Conservation (phyloP, 805 yeast species). For the Wickerhamomyces ciferrii region DNA sequence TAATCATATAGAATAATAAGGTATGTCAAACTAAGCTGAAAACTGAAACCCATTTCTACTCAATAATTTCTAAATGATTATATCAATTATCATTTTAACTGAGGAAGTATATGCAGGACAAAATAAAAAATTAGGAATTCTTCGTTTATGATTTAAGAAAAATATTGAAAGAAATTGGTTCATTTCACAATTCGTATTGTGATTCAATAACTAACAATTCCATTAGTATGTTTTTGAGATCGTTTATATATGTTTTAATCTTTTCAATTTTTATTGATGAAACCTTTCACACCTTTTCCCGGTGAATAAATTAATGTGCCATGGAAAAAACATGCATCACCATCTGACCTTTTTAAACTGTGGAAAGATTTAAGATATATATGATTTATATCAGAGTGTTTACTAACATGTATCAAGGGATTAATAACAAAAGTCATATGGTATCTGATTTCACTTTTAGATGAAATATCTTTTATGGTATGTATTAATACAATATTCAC, state of each 20-base stretch:
- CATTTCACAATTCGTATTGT: no score
- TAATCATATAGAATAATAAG: background rate
- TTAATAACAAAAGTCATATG: background rate
- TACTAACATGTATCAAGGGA: slow-evolving; percentile 1
- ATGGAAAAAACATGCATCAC: slow-evolving; percentile 93
- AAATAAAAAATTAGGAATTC: slow-evolving; percentile 58
- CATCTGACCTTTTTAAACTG: slow-evolving; percentile 58
- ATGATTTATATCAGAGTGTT: background rate
- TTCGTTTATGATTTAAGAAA: slow-evolving; percentile 59
- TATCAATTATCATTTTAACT: slow-evolving; percentile 35
- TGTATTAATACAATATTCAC: background rate
- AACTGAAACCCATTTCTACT: background rate
- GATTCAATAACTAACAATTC: no score
- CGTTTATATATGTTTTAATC: background rate
- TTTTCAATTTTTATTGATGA: slow-evolving; percentile 12
- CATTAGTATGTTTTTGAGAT: no score
- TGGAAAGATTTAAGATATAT: background rate
- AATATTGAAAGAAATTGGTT: background rate
- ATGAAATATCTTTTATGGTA: slow-evolving; percentile 1
- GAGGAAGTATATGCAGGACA: slow-evolving; percentile 81
- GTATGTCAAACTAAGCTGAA: background rate
- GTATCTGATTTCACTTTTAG: slow-evolving; percentile 5
- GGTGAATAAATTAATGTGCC: slow-evolving; percentile 64
- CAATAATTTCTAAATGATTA: slow-evolving; percentile 24
- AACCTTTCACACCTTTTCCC: slow-evolving; percentile 26